phyloP scores from a whole-genome alignment of 2,329 filamentous ascomycete genomes.

The Alternaria longipes region DNA sequence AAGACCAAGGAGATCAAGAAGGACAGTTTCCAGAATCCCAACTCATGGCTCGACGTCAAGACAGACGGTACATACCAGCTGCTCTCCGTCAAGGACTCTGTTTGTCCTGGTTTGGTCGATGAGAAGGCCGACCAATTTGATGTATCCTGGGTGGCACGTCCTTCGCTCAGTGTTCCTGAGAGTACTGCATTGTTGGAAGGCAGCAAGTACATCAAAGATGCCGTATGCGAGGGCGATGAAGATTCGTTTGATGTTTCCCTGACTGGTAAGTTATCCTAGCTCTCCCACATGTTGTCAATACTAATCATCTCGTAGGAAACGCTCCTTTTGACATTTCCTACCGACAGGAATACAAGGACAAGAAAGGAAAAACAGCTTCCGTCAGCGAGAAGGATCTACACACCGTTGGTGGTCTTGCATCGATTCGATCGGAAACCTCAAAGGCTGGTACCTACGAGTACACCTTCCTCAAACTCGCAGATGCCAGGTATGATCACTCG shows the following conservation, averaged over 20 bases:
- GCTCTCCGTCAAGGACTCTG: constrained; percentile 76
- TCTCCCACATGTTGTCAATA: neutral
- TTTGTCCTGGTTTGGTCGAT: constrained; percentile 85
- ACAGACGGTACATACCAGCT: constrained; percentile 82
- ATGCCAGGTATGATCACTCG: constrained; percentile 84
- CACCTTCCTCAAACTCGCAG: constrained; percentile 81
- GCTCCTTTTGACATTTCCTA: constrained; percentile 87
- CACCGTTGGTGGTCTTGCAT: constrained; percentile 77
- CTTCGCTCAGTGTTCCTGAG: constrained; percentile 72
- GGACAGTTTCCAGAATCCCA: constrained; percentile 64
- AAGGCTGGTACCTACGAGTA: constrained; percentile 88
- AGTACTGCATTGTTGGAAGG: constrained; percentile 65
- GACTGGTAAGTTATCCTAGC: constrained; percentile 65
- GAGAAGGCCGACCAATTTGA: constrained; percentile 76
- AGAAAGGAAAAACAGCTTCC: constrained; percentile 64
- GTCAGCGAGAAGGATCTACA: constrained; percentile 77
- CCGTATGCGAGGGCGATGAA: constrained; percentile 94
- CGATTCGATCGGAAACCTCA: constrained; percentile 84
- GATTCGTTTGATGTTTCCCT: constrained; percentile 86
- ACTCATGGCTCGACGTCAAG: constrained; percentile 73
- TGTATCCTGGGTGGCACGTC: constrained; percentile 86
- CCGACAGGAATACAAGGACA: constrained; percentile 76
- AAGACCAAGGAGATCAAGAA: constrained; percentile 59
- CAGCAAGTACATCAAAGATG: constrained; percentile 73
- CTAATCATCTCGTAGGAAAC: constrained; percentile 63